Evolutionary conservation across 441 rosid species (phyloP), one percentile per base, ranked within the genome.

Genomic region (Pelargonium fulgidum): DNA sequence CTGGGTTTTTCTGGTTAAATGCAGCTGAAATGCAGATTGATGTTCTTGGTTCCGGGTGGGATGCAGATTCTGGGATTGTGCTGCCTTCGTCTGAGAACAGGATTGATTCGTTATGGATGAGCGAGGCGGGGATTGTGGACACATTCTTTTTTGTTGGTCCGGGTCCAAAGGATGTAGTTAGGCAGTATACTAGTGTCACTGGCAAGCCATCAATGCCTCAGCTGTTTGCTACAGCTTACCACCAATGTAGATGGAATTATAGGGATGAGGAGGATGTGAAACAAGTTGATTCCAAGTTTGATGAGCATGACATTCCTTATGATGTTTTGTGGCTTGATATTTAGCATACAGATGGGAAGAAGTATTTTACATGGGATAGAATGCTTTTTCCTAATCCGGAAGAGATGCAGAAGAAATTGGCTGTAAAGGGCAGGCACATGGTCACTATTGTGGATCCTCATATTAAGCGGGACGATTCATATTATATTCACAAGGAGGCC

Each of bases 21-120:
- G 96, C 98, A 24, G 99, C 99, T 0, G 99, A 95, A 77, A 95
- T 95, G 99, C 98, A 95, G 84, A 92, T 95, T 81, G 99, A 95
- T 84, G 98, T 95, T 14, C 72, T 95, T 71, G 95, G 82, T 1
- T 82, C 79, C 42, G 98, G 96, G 11, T 92, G 99, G 99, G 89
- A 90, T 80, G 90, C 92, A 1, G 98, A 87, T 66, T 81, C 84
- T 54, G 84, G 86, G 42, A 82, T 92, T 78, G 70, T 82, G 22
- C 72, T 86, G 77, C 92, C 89, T 62, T 83, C 95, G 0, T 77
- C 78, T 17, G 85, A 82, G 80, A 81, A 79, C 66, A 85, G 89
- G 71, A 82, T 92, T 3, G 98, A 95, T 72, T 90, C 99, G 0
- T 68, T 90, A 12, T 95, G 99, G 99, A 95, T 95, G 97, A 87